phyloP scores from a whole-genome alignment of 768 basidiomycete species.

The Suillus bovinus region DNA sequence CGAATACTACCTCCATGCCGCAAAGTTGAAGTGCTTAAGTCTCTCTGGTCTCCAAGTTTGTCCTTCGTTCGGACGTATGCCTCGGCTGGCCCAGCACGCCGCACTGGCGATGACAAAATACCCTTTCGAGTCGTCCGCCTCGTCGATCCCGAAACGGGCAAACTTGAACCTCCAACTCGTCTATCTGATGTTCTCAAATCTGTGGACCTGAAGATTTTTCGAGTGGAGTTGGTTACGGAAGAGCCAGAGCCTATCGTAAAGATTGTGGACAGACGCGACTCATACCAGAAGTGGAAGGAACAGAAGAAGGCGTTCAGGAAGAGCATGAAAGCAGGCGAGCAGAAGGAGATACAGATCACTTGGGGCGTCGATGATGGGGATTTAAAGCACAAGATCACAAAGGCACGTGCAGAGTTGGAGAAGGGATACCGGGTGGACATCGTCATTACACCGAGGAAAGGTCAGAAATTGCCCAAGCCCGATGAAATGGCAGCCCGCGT shows the following conservation, averaged over 20 bases:
- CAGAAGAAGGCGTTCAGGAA: constrained; percentile 35
- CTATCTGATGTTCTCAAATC: constrained; percentile 47
- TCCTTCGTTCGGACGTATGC: constrained; percentile 2
- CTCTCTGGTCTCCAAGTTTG: constrained; percentile 8
- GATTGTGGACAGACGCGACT: constrained; percentile 48
- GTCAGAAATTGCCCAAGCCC: constrained; percentile 35
- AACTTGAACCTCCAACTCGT: constrained; percentile 35
- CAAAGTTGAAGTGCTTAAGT: background rate
- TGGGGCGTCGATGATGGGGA: constrained; percentile 66
- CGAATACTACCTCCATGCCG: constrained; percentile 8
- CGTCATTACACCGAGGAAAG: constrained; percentile 52
- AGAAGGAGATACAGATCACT: constrained; percentile 72
- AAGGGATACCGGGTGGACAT: constrained; percentile 61
- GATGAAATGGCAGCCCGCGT: constrained; percentile 47
- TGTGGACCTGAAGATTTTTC: constrained; percentile 41
- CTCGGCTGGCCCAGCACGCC: background rate
- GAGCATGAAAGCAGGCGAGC: constrained; percentile 29
- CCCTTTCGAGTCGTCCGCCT: constrained; percentile 43
- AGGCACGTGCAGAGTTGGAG: constrained; percentile 56
- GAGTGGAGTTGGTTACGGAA: constrained; percentile 55
- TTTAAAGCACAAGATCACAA: constrained; percentile 62
- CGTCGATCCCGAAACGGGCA: constrained; percentile 45
- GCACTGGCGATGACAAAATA: constrained; percentile 43
- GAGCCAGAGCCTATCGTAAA: constrained; percentile 60
- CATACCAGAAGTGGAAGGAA: constrained; percentile 39